phyloP scores from a whole-genome alignment of 805 yeast species.

The Yarrowia sp. region DNA sequence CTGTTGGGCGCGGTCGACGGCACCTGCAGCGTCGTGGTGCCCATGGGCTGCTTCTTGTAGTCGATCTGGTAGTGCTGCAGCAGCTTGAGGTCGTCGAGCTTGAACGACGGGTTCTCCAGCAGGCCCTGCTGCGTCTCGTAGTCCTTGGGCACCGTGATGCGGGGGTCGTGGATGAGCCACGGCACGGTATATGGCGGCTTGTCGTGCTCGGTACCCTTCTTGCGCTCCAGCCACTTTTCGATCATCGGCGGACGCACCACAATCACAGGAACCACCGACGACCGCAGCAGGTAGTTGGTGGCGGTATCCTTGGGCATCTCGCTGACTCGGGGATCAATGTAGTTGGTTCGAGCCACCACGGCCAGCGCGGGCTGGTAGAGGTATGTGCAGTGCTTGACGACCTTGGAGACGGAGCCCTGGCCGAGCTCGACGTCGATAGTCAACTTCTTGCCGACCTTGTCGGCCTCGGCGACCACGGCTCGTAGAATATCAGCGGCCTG shows the following conservation, averaged over 20 bases:
- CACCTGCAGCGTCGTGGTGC: background rate
- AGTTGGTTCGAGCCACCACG: constrained; percentile 26
- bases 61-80: constrained; percentile 19
- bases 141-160: constrained; percentile 11
- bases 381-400: constrained; percentile 27
- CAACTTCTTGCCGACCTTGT: constrained; percentile 14
- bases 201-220: background rate
- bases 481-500: constrained; percentile 19
- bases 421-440: constrained; percentile 23
- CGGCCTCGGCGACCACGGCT: constrained; percentile 6
- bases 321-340: constrained; percentile 22
- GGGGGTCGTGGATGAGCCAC: constrained; percentile 22
- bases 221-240: constrained; percentile 8
- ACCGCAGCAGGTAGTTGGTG: constrained; percentile 17
- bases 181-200: constrained; percentile 1
- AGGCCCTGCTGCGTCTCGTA: constrained; percentile 11
- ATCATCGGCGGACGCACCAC: constrained; percentile 23
- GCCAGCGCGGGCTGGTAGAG: constrained; percentile 26
- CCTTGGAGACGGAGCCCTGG: constrained; percentile 22
- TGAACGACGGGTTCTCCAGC: constrained; percentile 25
- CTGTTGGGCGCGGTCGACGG: background rate
- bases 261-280: constrained; percentile 19
- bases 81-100: constrained; percentile 13
- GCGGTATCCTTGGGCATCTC: constrained; percentile 25
- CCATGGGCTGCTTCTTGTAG: constrained; percentile 23